Evolutionary conservation across 495 filamentous ascomycete species (phyloP), one percentile per base, ranked within the genome.

Genomic region (Penicillium longicatenatum): DNA sequence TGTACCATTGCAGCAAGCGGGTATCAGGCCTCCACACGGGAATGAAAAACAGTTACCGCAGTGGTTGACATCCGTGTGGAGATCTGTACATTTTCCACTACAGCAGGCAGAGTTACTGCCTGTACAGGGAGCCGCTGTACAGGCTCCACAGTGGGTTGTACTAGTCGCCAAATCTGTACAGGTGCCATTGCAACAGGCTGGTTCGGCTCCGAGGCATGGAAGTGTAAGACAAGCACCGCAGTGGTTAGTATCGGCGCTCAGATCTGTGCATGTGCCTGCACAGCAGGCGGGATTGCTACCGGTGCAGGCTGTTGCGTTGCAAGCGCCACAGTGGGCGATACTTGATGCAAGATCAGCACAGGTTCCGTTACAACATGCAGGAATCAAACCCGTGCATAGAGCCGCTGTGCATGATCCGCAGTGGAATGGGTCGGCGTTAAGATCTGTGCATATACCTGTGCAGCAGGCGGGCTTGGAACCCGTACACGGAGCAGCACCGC

Each of bases 81-180:
- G 44, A 60, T 66, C 60, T 1, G 53, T 35, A 16, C 64, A 66
- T 9, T 31, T 20, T 9, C 64, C 64, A 17, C 33, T 42, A n/a
- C 60, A 66, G 41, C 64, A 66, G 20, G 54, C 59, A 39, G 60
- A 57, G 6, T 30, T 47, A 5, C 10, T n/a, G 12, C 63, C 63
- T 14, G 54, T 50, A 35, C 63, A 66, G 19, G 46, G 3, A 6
- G 55, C 17, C 6, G 37, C 16, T 14, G 2, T 26, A 20, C 53
- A 51, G 12, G 41, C 30, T 44, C 63, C 63, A 19, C 63, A 66
- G 29, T 63, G 33, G 3, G 14, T 52, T 3, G 11, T 21, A 24
- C 45, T 54, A 1, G 44, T 44, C 0, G 53, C 43, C 17, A 65
- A n/a, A 41, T 65, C 63, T 1, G 53, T 45, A 29, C 63, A 65